Evolutionary conservation across 148 eudicot genomes (phyloP), one percentile per base, ranked within the genome.

Genomic region (Fagopyrum esculentum): DNA sequence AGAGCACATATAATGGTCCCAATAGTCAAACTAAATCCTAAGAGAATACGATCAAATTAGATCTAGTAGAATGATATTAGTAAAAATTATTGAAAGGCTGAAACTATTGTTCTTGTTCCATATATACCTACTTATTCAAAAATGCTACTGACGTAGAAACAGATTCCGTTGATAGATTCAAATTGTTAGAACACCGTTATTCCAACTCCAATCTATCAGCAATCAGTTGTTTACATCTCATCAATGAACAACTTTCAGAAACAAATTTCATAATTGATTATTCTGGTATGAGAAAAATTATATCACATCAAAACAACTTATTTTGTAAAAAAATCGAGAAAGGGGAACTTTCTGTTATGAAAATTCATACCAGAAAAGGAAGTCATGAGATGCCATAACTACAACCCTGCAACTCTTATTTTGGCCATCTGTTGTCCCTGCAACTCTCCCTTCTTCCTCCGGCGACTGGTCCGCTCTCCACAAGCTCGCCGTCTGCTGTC

Each of bases 401-500:
- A 22, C 26, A 22, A 22, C 26, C 26, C 26, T 22, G 26, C 26
- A 22, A 22, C 26, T 22, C 26, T 22, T 22, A 22, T 22, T 22
- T 22, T 0, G 26, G 26, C 26, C 26, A 22, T 22, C 26, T 22
- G 0, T 22, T 22, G 26, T 22, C 26, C 26, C 26, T 22, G 26
- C 26, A 22, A 22, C 83, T 11, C 71, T 78, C 29, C 30, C 63
- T 48, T 63, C 85, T 57, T 1, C 80, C 74, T 6, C 84, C 22
- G 45, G 80, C 19, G 88, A 83, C 8, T 93, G 97, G 95, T 61
- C 93, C 5, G 52, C 90, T 0, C 84, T 93, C 5, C 81, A 83
- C 81, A 93, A 91, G 82, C 82, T 89, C 35, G 80, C 91, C 43
- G 95, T 93, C 52, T 91, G 95, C 83, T 93, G 98, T 70, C 98